Evolutionary conservation across 2,329 filamentous ascomycete genomes (phyloP).

Genomic region (Parascedosporium putredinis): DNA sequence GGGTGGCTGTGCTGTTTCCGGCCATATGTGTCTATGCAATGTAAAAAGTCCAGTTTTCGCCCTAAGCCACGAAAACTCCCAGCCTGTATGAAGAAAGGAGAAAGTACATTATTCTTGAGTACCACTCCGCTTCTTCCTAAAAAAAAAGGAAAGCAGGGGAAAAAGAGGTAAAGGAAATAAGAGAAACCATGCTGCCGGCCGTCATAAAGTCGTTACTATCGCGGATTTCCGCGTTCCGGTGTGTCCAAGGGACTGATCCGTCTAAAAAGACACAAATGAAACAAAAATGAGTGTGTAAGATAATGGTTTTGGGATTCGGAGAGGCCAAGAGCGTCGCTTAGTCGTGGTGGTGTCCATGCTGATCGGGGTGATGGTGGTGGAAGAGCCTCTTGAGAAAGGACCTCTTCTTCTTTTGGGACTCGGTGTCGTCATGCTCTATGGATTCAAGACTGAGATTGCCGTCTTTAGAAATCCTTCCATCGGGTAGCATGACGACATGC

Average conservation of each 20-base stretch:
- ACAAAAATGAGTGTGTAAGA: not conserved
- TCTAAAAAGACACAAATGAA: slow-evolving; percentile 2
- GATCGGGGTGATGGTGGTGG: not conserved
- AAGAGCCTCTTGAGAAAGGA: slow-evolving; percentile 1
- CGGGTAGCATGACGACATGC: slow-evolving; percentile 1
- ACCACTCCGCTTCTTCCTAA: too few relatives aligned
- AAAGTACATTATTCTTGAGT: too few relatives aligned
- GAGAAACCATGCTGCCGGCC: not conserved
- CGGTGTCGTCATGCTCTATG: not conserved
- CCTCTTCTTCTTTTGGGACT: slow-evolving; percentile 3
- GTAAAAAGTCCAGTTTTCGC: not conserved
- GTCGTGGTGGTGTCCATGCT: not conserved
- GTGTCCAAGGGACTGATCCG: not conserved
- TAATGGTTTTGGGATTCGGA: too few relatives aligned
- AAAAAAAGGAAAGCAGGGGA: slow-evolving; percentile 5
- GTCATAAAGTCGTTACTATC: not conserved
- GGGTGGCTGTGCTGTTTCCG: not conserved
- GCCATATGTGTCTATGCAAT: not conserved
- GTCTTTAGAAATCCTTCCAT: slow-evolving; percentile 6
- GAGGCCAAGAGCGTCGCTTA: not conserved
- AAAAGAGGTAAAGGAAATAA: not conserved
- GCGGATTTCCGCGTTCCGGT: not conserved
- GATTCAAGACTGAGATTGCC: slow-evolving; percentile 2
- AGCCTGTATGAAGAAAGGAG: not conserved
- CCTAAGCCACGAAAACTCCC: not conserved